These are phyloP conservation scores for Chrysanthemum seticuspe DNA, from an alignment of 129 eudicot genomes.

Conservation along the genomic window DNA sequence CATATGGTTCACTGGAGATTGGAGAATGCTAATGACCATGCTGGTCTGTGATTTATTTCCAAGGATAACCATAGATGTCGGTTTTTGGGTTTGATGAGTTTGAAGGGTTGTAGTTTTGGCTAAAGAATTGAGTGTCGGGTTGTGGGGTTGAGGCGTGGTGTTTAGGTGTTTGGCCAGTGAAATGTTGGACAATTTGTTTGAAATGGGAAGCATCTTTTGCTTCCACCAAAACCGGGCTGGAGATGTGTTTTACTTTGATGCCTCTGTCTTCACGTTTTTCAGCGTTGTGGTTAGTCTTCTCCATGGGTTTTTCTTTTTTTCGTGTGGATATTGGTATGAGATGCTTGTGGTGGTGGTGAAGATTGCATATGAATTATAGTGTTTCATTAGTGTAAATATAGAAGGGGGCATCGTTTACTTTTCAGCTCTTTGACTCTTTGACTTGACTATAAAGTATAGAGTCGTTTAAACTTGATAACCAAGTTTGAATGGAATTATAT, in stretches of 20 bases:
- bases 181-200: constrained; percentile 41
- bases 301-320: too few relatives aligned
- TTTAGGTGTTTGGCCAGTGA: constrained; percentile 34
- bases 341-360: too few relatives aligned
- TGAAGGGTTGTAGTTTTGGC: background rate
- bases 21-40: background rate
- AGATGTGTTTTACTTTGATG: constrained; percentile 44
- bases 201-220: constrained; percentile 42
- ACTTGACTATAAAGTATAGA: too few relatives aligned
- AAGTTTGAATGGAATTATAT: too few relatives aligned
- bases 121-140: background rate
- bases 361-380: too few relatives aligned
- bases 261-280: constrained; percentile 5
- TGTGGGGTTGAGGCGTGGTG: background rate
- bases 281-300: too few relatives aligned
- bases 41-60: constrained; percentile 9
- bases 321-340: too few relatives aligned
- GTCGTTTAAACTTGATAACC: too few relatives aligned
- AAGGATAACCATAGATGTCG: constrained; percentile 1
- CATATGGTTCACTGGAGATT: background rate
- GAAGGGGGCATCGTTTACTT: too few relatives aligned
- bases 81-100: background rate
- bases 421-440: too few relatives aligned
- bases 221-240: constrained; percentile 40
- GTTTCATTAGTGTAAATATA: too few relatives aligned